Evolutionary conservation across 176 grass and related monocot genomes (phyloP), one percentile per base, ranked within the genome.

Genomic region (Rhynchospora pubera): DNA sequence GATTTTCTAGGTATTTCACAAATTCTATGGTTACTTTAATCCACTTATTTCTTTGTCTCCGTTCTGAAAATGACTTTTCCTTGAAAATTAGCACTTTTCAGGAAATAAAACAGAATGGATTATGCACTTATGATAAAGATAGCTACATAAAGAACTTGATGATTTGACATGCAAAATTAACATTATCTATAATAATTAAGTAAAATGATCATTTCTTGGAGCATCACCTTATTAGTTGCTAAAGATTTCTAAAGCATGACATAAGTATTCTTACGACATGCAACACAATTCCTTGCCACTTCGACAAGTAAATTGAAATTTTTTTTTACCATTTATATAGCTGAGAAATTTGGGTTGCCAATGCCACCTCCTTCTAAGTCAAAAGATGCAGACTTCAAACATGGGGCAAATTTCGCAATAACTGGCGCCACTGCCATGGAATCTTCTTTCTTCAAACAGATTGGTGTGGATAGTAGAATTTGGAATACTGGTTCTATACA

Each of bases 401-500:
- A 87, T 46, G 94, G 94, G n/a, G 92, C 89, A 46, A 94, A 94
- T 79, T 94, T 94, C 46, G 89, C 92, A 85, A 87, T 91, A 65
- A 94, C 89, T 9, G 89, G 89, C 18, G 92, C 89, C 15, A 94
- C 92, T 9, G 87, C 95, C 2, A 64, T 94, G 50, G 90, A 92
- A 48, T 89, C 81, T 61, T 84, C 87, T 24, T 97, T 94, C 90
- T 97, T 97, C 85, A 89, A 89, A 79, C 79, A 84, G 1, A 87
- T 86, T 9, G 92, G 92, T 47, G 88, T 94, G 55, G 85, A 90
- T 64, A 52, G 74, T 68, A 86, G 79, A 39, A 89, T 94, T 42
- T 97, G 94, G 94, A 92, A 94, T 85, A 97, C 92, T 3, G 94
- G 88, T 77, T 97, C 94, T 72, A 77, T 97, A 75, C 86, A 80